Conservation (phyloP, 768 basidiomycete genomes). For the Leccinum subgranulosum region DNA sequence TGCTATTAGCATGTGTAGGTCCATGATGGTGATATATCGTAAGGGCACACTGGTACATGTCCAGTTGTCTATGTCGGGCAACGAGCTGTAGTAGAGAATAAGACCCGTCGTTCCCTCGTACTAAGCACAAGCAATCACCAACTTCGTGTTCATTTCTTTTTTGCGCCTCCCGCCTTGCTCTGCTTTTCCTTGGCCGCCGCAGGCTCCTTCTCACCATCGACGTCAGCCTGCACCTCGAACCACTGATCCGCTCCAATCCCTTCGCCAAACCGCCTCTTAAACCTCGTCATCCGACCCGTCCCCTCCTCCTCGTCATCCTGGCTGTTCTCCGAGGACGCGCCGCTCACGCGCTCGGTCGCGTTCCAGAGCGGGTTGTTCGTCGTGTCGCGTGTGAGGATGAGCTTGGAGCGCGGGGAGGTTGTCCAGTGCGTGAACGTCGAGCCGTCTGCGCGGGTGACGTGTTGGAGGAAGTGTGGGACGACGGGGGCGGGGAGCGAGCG, state of each 20-base stretch:
- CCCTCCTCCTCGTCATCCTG: slow-evolving; percentile 67
- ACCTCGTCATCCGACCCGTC: slow-evolving; percentile 77
- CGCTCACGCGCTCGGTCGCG: slow-evolving; percentile 52
- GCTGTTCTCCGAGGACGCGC: slow-evolving; percentile 40
- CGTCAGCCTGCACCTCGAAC: slow-evolving; percentile 23
- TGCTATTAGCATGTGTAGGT: neutral
- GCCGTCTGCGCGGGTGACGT: slow-evolving; percentile 83
- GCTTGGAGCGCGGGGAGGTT: slow-evolving; percentile 76
- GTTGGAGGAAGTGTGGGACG: slow-evolving; percentile 84
- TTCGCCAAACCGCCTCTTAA: slow-evolving; percentile 68
- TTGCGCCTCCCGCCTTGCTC: slow-evolving; percentile 8
- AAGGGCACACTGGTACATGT: neutral
- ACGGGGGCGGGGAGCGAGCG: slow-evolving; percentile 76
- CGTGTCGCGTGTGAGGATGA: slow-evolving; percentile 81
- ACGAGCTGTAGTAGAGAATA: neutral
- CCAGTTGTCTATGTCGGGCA: neutral
- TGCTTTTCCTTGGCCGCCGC: slow-evolving; percentile 23
- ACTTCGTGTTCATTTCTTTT: slow-evolving; percentile 19
- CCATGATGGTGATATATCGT: neutral
- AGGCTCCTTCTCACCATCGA: slow-evolving; percentile 28
- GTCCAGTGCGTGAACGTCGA: slow-evolving; percentile 86
- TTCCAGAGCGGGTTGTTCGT: slow-evolving; percentile 91
- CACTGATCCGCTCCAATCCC: slow-evolving; percentile 37
- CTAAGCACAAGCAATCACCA: neutral
- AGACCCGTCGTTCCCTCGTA: neutral